Evolutionary conservation across 2,329 filamentous ascomycete species (phyloP).

Genomic region (Arachnomyces sp.): DNA sequence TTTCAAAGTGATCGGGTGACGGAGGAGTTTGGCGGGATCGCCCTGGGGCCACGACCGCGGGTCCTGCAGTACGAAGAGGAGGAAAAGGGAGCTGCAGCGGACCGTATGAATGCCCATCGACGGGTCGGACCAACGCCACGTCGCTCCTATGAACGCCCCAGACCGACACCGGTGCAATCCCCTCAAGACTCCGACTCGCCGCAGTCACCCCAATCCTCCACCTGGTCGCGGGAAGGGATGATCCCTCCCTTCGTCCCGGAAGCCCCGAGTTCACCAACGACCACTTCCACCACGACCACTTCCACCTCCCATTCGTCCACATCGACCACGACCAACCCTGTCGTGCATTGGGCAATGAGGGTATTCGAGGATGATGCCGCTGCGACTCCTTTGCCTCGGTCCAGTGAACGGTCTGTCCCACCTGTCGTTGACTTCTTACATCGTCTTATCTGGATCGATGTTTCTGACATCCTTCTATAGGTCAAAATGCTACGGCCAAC

Average conservation of each 20-base stretch:
- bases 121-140: constrained; percentile 22
- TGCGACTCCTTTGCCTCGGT: constrained; percentile 21
- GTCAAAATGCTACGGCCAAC: constrained; percentile 29
- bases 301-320: constrained; percentile 9
- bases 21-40: constrained; percentile 19
- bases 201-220: constrained; percentile 22
- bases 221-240: constrained; percentile 16
- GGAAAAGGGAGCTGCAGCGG: constrained; percentile 17
- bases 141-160: constrained; percentile 29
- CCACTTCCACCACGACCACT: too few species aligned
- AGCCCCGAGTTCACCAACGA: constrained; percentile 27
- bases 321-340: constrained; percentile 25
- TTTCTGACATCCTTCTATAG: constrained; percentile 15
- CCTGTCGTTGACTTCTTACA: neutral
- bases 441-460: neutral
- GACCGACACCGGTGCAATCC: constrained; percentile 16
- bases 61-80: constrained; percentile 4
- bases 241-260: constrained; percentile 25
- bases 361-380: constrained; percentile 28
- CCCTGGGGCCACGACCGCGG: constrained; percentile 1
- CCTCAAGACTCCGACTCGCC: constrained; percentile 11
- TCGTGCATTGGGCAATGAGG: constrained; percentile 36
- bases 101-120: constrained; percentile 21
- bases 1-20: constrained; percentile 24
- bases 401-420: constrained; percentile 24